Evolutionary conservation across 345 rosid genomes (phyloP), one percentile per base, ranked within the genome.

Genomic region (Erysimum cheiranthoides): DNA sequence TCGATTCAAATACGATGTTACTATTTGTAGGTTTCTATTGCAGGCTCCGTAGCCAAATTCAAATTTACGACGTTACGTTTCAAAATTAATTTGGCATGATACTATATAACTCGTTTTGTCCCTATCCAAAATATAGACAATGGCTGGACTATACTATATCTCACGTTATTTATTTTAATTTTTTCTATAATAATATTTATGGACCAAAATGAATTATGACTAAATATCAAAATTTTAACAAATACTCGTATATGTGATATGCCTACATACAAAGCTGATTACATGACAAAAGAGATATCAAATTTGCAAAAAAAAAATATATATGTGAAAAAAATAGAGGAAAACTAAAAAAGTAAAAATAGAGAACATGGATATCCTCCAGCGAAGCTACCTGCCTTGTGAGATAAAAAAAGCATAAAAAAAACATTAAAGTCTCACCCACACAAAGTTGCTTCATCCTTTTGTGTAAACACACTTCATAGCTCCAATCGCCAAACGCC

Each of bases 371-470:
- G 66, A 77, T 56, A 77, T 77, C 66, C 5, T 70, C 66, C 61
- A 77, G 66, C 46, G 34, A 66, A 77, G 80, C 80, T 70, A 77
- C 80, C 80, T 77, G 66, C 71, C 80, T 77, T 77, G 76, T 47
- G 53, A 65, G 61, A 77, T 30, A 53, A 71, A 45, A 65, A 77
- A 64, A 38, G 67, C 66, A 77, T 77, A 70, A 49, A 76, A 45
- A 46, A 54, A 43, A 35, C 35, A 70, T 78, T 71, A 49, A 78
- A 78, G 73, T 78, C 77, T 66, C 71, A 78, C 81, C 81, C 56
- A 78, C 77, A 78, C 81, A 77, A 71, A 71, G 27, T 39, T 64
- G 27, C 68, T 65, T 71, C 56, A 36, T 14, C 16, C 66, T 16
- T 71, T 53, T 65, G 35, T 61, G 31, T 25, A 25, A 13, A 27